Base-by-base conservation (phyloP, 192 early-diverging fungal species). In the Pilaira anomala region DNA sequence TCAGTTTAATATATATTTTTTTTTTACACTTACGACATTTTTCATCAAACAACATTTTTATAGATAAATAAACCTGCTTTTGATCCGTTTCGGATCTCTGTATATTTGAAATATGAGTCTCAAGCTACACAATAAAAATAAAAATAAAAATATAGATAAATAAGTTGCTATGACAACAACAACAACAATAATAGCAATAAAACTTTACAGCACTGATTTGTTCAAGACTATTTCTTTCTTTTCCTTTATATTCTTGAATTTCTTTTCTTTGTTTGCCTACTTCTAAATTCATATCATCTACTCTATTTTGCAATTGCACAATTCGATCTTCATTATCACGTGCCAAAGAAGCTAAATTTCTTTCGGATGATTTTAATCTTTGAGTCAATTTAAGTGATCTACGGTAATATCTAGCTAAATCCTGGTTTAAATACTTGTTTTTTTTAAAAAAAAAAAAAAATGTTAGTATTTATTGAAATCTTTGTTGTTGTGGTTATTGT, bases 291-390 rank as follows among this genome's bases (percentile, higher is more conserved):
- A 75, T 74, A 36, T 78, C 76, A 28, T 75, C 76, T 18, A 78
- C 66, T 40, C 59, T 68, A n/a, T 75, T 65, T 48, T 74, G 72
- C 48, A 78, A 40, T 28, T 67, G 55, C 11, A 69, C 62, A 50
- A 78, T 78, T 45, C 70, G 73, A 59, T 75, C 69, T 29, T 78
- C 76, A 65, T 78, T 71, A 57, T 78, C 69, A 63, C 70, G 69
- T 28, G 76, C 60, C 61, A 78, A 68, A 24, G 60, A 66, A 24
- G 76, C 69, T 24, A 78, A 58, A 59, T 71, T 71, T n/a, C 67
- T 60, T 50, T 78, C 76, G 13, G 69, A 72, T 55, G 68, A 67
- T 68, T 78, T 78, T n/a, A 78, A 45, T 40, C 73, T 55, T 39
- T 75, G 66, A 12, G 76, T 72, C 36, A 78, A 49, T 19, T 68